A percentile compares a stretch with the other conserved stretches of the same genome.
Evolutionary conservation across 208 protist species (phyloP).

Genomic region (Acanthamoeba castellanii): DNA sequence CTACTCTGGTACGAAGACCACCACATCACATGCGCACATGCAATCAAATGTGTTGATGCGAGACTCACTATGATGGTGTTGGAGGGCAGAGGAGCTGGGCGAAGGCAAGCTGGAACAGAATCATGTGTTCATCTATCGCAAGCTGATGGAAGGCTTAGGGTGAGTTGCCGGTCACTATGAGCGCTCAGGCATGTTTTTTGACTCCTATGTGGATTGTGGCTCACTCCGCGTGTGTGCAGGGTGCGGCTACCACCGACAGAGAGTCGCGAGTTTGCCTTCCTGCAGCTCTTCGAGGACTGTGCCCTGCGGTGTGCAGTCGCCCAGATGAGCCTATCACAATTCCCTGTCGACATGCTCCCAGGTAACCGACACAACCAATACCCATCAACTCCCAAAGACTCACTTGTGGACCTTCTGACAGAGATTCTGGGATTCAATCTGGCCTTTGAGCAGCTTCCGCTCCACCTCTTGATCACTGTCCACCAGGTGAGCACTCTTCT

Average conservation of each 20-base stretch:
- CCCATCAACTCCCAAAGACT: not conserved
- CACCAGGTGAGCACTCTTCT: not conserved
- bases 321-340: not conserved
- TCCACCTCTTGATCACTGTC: conserved; percentile 58
- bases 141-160: conserved; percentile 6
- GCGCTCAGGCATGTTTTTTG: not conserved
- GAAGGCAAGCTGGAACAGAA: conserved; percentile 67
- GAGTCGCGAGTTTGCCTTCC: conserved; percentile 5
- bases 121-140: conserved; percentile 53
- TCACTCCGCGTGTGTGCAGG: not conserved
- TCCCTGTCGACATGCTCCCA: conserved; percentile 29
- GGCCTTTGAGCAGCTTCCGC: conserved; percentile 65
- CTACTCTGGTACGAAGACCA: not conserved
- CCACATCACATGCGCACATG: not conserved
- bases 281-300: conserved; percentile 26
- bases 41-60: too few species aligned
- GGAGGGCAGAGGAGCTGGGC: conserved; percentile 12
- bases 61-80: too few species aligned
- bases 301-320: conserved; percentile 3
- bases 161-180: not conserved
- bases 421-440: conserved; percentile 9
- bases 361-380: not conserved
- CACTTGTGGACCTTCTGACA: not conserved
- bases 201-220: not conserved
- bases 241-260: conserved; percentile 12